Evolutionary conservation across 2,329 filamentous ascomycete genomes (phyloP), one percentile per base, ranked within the genome.

Genomic region (Pyricularia sp.): DNA sequence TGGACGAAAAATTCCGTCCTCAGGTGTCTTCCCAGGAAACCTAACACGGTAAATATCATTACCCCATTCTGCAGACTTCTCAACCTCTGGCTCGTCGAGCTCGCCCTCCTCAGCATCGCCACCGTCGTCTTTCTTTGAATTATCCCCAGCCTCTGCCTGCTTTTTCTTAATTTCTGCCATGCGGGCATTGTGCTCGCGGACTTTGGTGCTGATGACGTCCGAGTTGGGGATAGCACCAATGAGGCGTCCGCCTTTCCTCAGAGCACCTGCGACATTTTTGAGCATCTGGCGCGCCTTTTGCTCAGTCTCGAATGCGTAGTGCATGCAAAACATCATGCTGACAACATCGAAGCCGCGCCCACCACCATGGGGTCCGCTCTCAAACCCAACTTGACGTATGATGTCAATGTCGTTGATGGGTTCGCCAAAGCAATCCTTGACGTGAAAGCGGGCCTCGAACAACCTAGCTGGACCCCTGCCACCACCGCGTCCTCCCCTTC

Each of bases 241-340:
- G 76, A 99, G 96, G 49, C 92, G 87, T 1, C 94, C 94, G 28
- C 94, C 94, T 74, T 97, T 97, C 75, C 93, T 96, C 71, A 99
- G 77, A 2, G 90, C 85, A 0, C 92, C 90, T 0, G 94, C 88
- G 3, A 99, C 93, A 72, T 99, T 99, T 71, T 87, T 85, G 65
- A 99, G 82, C 94, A 99, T 97, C 68, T 86, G 90, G 60, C 91
- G 86, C 2, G 93, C 91, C 75, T 96, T 96, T 62, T 86, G 84
- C 75, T 99, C 93, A 64, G 82, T 91, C 78, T 97, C 94, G 70
- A 97, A 99, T 6, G 94, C 93, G 75, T 99, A 99, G 78, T 99
- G 94, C 87, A 99, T 94, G 72, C 92, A 96, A 76, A 99, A 99
- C 94, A 99, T 99, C 85, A 96, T 96, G 73, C 89, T 92, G 68